phyloP scores from a whole-genome alignment of 2,329 filamentous ascomycete genomes.

The Phymatotrichopsis omnivora region DNA sequence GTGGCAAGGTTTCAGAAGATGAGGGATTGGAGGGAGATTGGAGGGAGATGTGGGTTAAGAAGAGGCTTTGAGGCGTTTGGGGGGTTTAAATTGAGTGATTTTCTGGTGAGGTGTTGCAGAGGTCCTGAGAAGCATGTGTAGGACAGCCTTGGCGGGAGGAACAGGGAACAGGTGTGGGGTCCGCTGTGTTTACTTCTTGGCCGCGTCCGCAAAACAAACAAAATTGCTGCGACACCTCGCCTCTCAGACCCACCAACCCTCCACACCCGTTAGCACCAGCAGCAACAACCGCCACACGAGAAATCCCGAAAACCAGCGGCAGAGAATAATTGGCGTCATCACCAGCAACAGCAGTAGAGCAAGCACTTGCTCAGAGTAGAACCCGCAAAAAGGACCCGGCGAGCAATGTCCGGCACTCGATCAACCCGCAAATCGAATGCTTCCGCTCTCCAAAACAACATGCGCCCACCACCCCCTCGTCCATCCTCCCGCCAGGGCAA shows the following conservation, averaged over 20 bases:
- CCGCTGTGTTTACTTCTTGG: no score
- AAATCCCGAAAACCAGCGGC: no score
- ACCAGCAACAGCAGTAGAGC: neutral
- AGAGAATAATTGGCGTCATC: conserved; percentile 5
- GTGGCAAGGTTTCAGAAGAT: conserved; percentile 8
- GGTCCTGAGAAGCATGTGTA: no score
- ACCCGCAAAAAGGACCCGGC: neutral
- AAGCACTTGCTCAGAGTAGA: no score
- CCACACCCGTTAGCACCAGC: neutral
- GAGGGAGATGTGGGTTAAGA: neutral
- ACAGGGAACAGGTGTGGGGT: no score
- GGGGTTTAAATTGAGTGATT: conserved; percentile 8
- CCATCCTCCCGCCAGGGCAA: conserved; percentile 15
- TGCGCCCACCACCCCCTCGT: conserved; percentile 15
- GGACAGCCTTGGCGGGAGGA: no score
- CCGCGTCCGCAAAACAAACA: neutral
- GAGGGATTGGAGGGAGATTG: neutral
- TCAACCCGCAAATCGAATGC: conserved; percentile 17
- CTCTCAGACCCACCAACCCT: neutral
- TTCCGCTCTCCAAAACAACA: conserved; percentile 11
- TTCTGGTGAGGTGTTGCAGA: conserved; percentile 6
- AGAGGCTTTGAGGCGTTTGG: conserved; percentile 6
- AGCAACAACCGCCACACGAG: neutral
- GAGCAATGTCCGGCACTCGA: conserved; percentile 22
- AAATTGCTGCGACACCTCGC: conserved; percentile 5